Evolutionary conservation across 345 rosid species (phyloP).

Genomic region (sweet orange (Citrus sinensis)): DVS_A1.0 CM039167.1:25500501-25501000

Average conservation of each 20-base stretch:
- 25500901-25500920: neutral
- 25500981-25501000: neutral
- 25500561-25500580: neutral
- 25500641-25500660: conserved; percentile 17
- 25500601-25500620: neutral
- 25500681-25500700: neutral
- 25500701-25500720: neutral
- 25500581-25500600: no score
- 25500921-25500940: neutral
- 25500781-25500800: no score
- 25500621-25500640: conserved; percentile 20
- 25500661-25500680: neutral
- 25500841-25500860: neutral
- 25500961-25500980: neutral
- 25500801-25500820: neutral
- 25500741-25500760: neutral
- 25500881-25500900: neutral
- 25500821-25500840: no score
- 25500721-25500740: neutral
- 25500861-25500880: neutral
- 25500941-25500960: neutral
- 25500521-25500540: conserved; percentile 18
- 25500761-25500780: neutral
- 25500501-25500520: conserved; percentile 7
- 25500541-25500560: neutral